phyloP scores from a whole-genome alignment of 2,329 filamentous ascomycete genomes.

The Apiospora hydei region DNA sequence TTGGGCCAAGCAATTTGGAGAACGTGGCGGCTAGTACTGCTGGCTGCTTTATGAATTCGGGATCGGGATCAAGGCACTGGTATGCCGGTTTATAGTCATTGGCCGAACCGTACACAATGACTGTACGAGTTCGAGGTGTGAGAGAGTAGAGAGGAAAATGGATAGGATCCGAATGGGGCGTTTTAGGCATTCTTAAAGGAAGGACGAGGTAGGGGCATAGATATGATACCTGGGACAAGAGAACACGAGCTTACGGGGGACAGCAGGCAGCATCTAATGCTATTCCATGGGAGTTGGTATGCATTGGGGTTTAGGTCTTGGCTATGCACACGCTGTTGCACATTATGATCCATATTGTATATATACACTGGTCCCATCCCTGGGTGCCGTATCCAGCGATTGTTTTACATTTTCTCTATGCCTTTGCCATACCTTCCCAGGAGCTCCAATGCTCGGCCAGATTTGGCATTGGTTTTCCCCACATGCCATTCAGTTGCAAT shows the following conservation, averaged over 20 bases:
- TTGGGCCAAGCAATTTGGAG: slow-evolving; percentile 93
- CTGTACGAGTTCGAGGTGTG: background rate
- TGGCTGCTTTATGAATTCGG: background rate
- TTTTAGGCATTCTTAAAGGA: background rate
- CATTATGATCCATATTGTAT: slow-evolving; percentile 24
- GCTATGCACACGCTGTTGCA: slow-evolving; percentile 3
- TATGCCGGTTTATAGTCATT: background rate
- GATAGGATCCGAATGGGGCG: background rate
- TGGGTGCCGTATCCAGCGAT: slow-evolving; percentile 7
- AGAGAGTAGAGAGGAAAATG: background rate
- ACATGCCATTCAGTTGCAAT: background rate
- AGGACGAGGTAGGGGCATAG: background rate
- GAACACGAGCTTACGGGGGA: background rate
- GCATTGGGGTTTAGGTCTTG: background rate
- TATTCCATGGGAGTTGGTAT: background rate
- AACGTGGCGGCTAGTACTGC: slow-evolving; percentile 75
- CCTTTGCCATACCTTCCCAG: background rate
- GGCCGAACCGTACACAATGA: background rate
- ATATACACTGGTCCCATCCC: slow-evolving; percentile 20
- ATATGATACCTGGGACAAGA: slow-evolving; percentile 6
- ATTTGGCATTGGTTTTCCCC: background rate
- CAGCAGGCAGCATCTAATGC: background rate
- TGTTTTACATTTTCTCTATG: background rate
- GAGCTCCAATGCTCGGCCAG: background rate
- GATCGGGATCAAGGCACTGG: background rate